Conservation (phyloP, 306 rosid genomes). For the Geum urbanum region DNA sequence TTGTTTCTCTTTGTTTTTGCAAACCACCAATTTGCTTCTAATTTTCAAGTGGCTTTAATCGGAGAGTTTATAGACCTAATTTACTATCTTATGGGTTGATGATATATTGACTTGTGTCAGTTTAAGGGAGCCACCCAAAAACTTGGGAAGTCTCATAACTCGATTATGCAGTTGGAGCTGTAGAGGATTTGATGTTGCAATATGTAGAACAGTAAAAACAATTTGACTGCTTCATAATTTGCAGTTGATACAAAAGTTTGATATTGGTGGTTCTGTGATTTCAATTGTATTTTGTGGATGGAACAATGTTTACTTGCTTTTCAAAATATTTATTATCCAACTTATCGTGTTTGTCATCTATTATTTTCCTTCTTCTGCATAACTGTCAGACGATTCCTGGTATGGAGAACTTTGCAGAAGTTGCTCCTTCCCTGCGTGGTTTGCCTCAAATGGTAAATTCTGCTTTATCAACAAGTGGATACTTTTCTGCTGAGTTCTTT, state of each 20-base stretch:
- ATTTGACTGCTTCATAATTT: not conserved
- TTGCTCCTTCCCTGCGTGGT: slow-evolving; percentile 67
- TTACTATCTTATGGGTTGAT: not conserved
- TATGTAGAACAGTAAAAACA: not conserved
- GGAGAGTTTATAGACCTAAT: not conserved
- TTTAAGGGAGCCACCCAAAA: not conserved
- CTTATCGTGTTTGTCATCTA: not conserved
- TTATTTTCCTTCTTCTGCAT: slow-evolving; percentile 8
- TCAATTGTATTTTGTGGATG: not conserved
- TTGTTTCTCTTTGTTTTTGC: not conserved
- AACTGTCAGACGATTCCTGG: slow-evolving; percentile 84
- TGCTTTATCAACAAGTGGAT: slow-evolving; percentile 8
- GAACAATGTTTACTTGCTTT: not conserved
- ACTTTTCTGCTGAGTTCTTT: not conserved
- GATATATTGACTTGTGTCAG: not conserved
- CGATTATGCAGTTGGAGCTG: not conserved
- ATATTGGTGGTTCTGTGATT: not conserved
- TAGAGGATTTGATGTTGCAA: not conserved
- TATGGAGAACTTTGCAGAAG: slow-evolving; percentile 72
- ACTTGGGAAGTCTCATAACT: slow-evolving; percentile 1
- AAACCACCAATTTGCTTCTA: too few relatives aligned
- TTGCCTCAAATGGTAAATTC: slow-evolving; percentile 85
- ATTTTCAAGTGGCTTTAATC: too few relatives aligned
- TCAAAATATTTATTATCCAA: not conserved
- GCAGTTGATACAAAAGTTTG: not conserved